A percentile compares a stretch with the other conserved stretches of the same genome.
These are phyloP conservation scores for Hypholoma sublateritium DNA, from an alignment of 768 basidiomycete genomes.

Conservation along the genomic window DNA sequence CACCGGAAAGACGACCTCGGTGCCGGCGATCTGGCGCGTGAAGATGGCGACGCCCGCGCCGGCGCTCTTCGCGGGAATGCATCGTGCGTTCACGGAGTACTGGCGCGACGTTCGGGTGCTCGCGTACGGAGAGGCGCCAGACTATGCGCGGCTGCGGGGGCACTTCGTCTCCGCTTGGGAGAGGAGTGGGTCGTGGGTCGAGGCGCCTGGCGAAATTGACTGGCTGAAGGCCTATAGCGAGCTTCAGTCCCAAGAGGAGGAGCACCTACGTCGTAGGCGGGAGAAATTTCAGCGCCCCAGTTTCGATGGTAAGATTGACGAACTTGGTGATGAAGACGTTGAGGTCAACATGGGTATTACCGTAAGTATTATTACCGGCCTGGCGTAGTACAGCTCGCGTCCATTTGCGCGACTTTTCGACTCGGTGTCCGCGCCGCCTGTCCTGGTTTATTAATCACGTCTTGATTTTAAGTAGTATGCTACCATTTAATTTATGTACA, in stretches of 20 bases:
- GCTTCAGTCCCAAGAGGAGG: not conserved
- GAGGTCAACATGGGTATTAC: slow-evolving; percentile 1
- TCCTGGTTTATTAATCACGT: no score
- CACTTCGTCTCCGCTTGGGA: slow-evolving; percentile 24
- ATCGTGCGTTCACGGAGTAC: slow-evolving; percentile 25
- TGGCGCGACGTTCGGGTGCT: slow-evolving; percentile 30
- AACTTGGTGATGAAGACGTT: slow-evolving; percentile 7
- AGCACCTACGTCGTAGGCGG: not conserved
- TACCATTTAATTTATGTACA: no score
- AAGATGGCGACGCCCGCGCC: slow-evolving; percentile 28
- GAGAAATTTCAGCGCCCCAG: slow-evolving; percentile 1
- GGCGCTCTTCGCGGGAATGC: slow-evolving; percentile 26
- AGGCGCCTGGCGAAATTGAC: not conserved
- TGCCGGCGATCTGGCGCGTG: slow-evolving; percentile 19
- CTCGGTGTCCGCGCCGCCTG: no score
- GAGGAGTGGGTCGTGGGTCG: not conserved
- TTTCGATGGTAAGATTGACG: slow-evolving; percentile 12
- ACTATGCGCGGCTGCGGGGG: slow-evolving; percentile 23
- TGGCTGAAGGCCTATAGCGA: not conserved
- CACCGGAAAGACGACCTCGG: not conserved
- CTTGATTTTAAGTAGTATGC: no score
- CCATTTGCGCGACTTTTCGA: no score
- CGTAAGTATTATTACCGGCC: no score
- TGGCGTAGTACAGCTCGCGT: no score
- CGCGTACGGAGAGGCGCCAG: slow-evolving; percentile 29